Conservation (phyloP, 83 land plant species). For the Picea abies region DNA sequence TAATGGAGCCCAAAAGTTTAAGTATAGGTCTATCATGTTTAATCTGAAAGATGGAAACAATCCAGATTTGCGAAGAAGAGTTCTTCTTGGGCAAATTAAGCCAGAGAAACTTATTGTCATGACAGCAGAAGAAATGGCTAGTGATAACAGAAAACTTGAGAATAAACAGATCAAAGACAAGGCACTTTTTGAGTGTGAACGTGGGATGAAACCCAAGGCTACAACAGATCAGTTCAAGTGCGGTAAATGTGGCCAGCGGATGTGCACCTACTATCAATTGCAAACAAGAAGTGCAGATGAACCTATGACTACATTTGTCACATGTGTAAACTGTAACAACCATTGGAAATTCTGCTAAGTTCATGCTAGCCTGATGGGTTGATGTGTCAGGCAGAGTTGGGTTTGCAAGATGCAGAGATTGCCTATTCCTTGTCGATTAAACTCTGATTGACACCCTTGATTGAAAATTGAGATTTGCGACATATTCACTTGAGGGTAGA, state of each 20-base stretch:
- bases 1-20: constrained; percentile 67
- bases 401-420: too few relatives aligned
- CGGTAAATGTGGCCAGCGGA: constrained; percentile 76
- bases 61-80: constrained; percentile 81
- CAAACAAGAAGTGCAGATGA: constrained; percentile 98
- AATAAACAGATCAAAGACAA: constrained; percentile 80
- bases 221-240: constrained; percentile 94
- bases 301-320: constrained; percentile 96
- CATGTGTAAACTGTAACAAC: constrained; percentile 92
- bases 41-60: constrained; percentile 82
- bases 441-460: too few relatives aligned
- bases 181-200: constrained; percentile 88
- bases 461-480: too few relatives aligned
- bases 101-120: constrained; percentile 57
- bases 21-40: constrained; percentile 92
- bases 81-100: constrained; percentile 74
- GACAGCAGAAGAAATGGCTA: constrained; percentile 91
- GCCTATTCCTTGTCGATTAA: too few relatives aligned
- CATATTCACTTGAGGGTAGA: too few relatives aligned
- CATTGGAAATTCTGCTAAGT: constrained; percentile 90
- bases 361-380: neutral
- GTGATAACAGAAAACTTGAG: constrained; percentile 71
- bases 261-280: constrained; percentile 86
- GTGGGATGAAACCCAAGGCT: constrained; percentile 58
- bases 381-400: neutral